A percentile compares a stretch with the other conserved stretches of the same genome.
phyloP scores from a whole-genome alignment of 257 asterid species.

The Coffea canephora region DNA sequence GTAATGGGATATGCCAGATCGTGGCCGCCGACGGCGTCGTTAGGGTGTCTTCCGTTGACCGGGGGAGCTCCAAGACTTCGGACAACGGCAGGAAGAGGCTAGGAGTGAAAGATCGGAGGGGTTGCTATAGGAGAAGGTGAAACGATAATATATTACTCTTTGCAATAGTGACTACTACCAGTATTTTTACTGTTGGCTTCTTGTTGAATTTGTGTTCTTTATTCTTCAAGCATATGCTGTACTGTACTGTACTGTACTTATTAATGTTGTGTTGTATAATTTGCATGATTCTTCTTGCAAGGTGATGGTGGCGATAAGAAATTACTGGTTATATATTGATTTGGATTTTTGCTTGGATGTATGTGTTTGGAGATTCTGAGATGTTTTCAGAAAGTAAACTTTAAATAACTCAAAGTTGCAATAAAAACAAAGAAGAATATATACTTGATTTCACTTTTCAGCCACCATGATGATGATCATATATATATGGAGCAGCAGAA shows the following conservation, averaged over 20 bases:
- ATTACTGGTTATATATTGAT: background rate
- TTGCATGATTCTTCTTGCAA: background rate
- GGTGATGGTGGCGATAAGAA: background rate
- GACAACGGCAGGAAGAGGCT: conserved; percentile 26
- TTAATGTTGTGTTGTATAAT: background rate
- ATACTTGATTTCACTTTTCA: background rate
- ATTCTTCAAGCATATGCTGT: background rate
- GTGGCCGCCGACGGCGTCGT: conserved; percentile 28
- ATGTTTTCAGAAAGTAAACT: background rate
- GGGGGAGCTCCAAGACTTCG: conserved; percentile 14
- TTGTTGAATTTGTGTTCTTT: background rate
- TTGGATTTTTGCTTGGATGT: background rate
- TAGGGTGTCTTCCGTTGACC: conserved; percentile 26
- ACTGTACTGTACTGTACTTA: background rate
- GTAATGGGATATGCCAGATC: conserved; percentile 30
- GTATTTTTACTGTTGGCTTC: background rate
- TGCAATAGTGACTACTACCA: background rate
- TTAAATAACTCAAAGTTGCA: background rate
- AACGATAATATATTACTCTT: background rate
- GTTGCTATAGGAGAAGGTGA: conserved; percentile 70
- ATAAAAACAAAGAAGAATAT: background rate
- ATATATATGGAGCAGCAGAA: background rate
- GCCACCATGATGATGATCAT: background rate
- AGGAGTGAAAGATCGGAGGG: conserved; percentile 52
- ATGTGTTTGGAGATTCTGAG: background rate